Base-by-base conservation (phyloP, 768 basidiomycete species). In the Glaciozyma martinii region DNA sequence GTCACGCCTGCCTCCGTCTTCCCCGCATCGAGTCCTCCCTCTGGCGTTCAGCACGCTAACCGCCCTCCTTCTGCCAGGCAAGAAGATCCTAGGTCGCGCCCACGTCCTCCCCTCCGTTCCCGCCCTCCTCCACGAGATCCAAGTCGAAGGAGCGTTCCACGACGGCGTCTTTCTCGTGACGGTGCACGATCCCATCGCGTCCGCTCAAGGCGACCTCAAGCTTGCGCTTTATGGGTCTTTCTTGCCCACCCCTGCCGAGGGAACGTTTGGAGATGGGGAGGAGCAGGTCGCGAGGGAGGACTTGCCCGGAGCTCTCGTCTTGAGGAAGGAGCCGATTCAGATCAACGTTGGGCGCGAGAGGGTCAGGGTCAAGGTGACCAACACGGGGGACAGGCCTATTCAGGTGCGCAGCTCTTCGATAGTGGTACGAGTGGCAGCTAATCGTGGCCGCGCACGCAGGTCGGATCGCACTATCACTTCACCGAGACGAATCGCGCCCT, bases 181-280 rank as follows among this genome's bases (percentile, higher is more conserved):
- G 27, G 5, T 18, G 23, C 63, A 97, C 73, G 87, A 94, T 71
- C 94, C 95, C 25, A 86, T 99, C 67, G 90, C 87, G 75, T 86
- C 90, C 0, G 85, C 90, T 64, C 77, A 82, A 47, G 90, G 91
- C 1, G 78, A 93, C 73, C 78, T 97, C 25, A 78, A 78, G 6
- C 83, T 85, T n/a, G 93, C 94, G 0, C 80, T 99, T n/a, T 90
- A 91, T 67, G 91, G 92, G 15, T 93, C 91, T 0, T 97, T 97
- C 78, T 79, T 97, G 0, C 94, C 94, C 5, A 75, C 87, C 4
- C 94, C 93, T 0, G 75, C 82, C 0, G 76, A 82, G 16, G 79
- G 82, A 63, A 64, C 78, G 3, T 99, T 98, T 79, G 42, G 44
- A 30, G 66, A 78, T 21, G 79, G 52, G 12, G 55, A 32, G 21